Conservation (phyloP, 2,329 filamentous ascomycete species). For the Phialemonium atrogriseum region DNA sequence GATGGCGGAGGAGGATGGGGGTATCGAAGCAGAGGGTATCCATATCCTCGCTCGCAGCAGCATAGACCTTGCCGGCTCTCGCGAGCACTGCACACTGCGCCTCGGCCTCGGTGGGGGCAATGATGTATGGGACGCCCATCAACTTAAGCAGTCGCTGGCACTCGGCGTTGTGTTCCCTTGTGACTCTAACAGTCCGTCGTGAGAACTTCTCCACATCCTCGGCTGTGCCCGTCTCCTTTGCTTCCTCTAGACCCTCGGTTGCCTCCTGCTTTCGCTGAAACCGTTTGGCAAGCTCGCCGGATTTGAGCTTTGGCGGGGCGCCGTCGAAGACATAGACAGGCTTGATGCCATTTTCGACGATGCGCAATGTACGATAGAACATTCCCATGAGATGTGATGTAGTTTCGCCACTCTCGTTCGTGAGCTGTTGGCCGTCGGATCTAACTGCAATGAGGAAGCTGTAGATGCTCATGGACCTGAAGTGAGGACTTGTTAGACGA, state of each 20-base stretch:
- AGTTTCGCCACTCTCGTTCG: slow-evolving; percentile 88
- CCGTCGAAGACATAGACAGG: slow-evolving; percentile 97
- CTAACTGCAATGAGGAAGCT: slow-evolving; percentile 97
- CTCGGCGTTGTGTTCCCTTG: slow-evolving; percentile 92
- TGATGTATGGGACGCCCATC: slow-evolving; percentile 93
- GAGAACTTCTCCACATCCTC: slow-evolving; percentile 99
- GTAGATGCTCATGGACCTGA: slow-evolving; percentile 98
- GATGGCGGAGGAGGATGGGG: slow-evolving; percentile 81
- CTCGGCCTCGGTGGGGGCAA: slow-evolving; percentile 94
- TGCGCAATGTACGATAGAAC: slow-evolving; percentile 97
- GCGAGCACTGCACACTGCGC: slow-evolving; percentile 91
- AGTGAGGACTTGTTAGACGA: slow-evolving; percentile 9
- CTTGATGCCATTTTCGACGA: slow-evolving; percentile 98
- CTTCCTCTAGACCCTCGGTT: slow-evolving; percentile 82
- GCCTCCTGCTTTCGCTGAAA: slow-evolving; percentile 94
- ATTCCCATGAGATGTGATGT: slow-evolving; percentile 98
- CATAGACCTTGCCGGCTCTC: slow-evolving; percentile 88
- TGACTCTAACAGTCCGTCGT: slow-evolving; percentile 83
- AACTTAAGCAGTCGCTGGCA: slow-evolving; percentile 85
- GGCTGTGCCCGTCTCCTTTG: slow-evolving; percentile 92
- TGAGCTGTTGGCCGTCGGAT: slow-evolving; percentile 93
- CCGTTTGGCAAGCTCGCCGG: slow-evolving; percentile 90
- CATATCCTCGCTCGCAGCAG: slow-evolving; percentile 97
- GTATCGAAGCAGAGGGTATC: slow-evolving; percentile 94
- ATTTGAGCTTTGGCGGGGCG: slow-evolving; percentile 93